These are phyloP conservation scores for Erigeron canadensis DNA, from an alignment of 129 eudicot genomes.

Conservation along the genomic window DNA sequence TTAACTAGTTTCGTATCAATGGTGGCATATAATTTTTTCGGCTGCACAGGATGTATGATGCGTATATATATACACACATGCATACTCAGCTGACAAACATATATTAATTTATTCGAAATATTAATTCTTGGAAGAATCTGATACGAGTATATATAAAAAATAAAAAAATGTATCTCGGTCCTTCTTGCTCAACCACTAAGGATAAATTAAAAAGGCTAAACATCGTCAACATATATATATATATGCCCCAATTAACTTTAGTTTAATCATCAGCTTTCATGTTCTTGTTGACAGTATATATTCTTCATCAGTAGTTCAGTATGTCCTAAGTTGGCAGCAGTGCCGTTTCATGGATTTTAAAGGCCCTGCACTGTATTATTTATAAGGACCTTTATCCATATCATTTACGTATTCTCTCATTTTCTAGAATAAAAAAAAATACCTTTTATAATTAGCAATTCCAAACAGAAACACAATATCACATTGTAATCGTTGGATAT, in stretches of 20 bases:
- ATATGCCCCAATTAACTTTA: not conserved
- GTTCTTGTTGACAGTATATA: slow-evolving; percentile 26
- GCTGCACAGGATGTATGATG: too few relatives aligned
- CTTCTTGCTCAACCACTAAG: slow-evolving; percentile 6
- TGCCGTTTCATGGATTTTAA: too few relatives aligned
- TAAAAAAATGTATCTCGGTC: not conserved
- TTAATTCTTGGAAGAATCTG: slow-evolving; percentile 8
- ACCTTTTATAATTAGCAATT: too few relatives aligned
- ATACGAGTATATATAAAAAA: not conserved
- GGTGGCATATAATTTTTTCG: too few relatives aligned
- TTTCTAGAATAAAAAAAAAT: too few relatives aligned
- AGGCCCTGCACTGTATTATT: too few relatives aligned
- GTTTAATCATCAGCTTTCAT: slow-evolving; percentile 17
- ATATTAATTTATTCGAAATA: slow-evolving; percentile 7
- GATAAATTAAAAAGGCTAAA: slow-evolving; percentile 19
- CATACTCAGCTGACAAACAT: not conserved
- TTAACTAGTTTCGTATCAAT: too few relatives aligned
- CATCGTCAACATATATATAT: not conserved
- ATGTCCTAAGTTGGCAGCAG: slow-evolving; percentile 27
- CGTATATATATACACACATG: too few relatives aligned
- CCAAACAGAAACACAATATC: too few relatives aligned
- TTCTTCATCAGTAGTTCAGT: slow-evolving; percentile 17
- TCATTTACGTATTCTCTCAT: too few relatives aligned
- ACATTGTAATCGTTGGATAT: too few relatives aligned
- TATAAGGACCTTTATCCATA: too few relatives aligned